phyloP scores from a whole-genome alignment of 306 rosid species.

The Corylus avellana region DNA sequence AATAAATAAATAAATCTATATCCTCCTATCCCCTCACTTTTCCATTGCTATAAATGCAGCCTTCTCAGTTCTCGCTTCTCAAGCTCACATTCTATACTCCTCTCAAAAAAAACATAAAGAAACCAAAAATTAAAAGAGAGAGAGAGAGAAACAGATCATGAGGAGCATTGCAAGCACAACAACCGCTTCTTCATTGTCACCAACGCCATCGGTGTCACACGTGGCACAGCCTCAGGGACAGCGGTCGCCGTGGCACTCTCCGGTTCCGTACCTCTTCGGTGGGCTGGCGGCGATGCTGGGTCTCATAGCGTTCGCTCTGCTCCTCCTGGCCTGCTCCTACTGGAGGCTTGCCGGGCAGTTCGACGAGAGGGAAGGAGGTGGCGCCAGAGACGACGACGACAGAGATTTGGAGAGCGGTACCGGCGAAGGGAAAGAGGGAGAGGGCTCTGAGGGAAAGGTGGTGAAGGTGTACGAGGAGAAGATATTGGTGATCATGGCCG shows the following conservation, averaged over 20 bases:
- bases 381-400: not conserved
- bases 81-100: conserved; percentile 33
- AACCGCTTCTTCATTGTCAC: conserved; percentile 2
- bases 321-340: conserved; percentile 80
- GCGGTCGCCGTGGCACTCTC: conserved; percentile 80
- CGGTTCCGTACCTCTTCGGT: conserved; percentile 85
- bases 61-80: conserved; percentile 21
- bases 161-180: conserved; percentile 34
- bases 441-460: conserved; percentile 26
- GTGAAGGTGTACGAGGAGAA: conserved; percentile 62
- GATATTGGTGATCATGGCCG: conserved; percentile 88
- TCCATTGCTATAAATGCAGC: conserved; percentile 47
- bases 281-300: conserved; percentile 88
- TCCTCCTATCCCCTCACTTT: not conserved
- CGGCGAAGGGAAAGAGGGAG: conserved; percentile 30
- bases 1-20: not conserved
- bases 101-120: not conserved
- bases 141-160: conserved; percentile 35
- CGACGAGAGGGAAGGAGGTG: conserved; percentile 29
- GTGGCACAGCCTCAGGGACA: conserved; percentile 11
- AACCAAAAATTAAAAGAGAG: not conserved
- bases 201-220: conserved; percentile 19
- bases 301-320: conserved; percentile 68
- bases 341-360: conserved; percentile 47
- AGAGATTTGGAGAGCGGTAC: conserved; percentile 43